Conservation (phyloP, 2,329 filamentous ascomycete species). For the Chaetomiaceae sp. region DNA sequence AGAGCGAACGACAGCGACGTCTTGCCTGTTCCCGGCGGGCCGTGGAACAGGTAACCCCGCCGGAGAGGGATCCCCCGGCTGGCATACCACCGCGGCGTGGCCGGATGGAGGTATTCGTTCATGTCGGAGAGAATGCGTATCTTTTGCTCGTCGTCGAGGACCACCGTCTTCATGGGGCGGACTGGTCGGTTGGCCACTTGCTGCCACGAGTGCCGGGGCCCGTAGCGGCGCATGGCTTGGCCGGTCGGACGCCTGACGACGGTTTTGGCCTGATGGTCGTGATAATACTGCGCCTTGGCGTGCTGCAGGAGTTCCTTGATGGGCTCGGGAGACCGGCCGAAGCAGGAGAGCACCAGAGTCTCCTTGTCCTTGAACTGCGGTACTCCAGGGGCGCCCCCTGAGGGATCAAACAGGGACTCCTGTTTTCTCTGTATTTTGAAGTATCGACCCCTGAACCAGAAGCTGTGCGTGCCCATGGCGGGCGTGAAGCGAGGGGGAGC, state of each 20-base stretch:
- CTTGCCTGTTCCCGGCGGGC: conserved; percentile 71
- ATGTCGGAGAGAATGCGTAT: conserved; percentile 64
- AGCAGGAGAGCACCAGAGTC: conserved; percentile 50
- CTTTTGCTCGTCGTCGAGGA: conserved; percentile 66
- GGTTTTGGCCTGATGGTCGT: conserved; percentile 52
- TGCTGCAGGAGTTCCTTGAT: conserved; percentile 54
- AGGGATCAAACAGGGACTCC: conserved; percentile 39
- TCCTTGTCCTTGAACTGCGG: conserved; percentile 48
- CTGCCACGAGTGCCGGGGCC: conserved; percentile 46
- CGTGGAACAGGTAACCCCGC: conserved; percentile 73
- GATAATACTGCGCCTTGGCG: conserved; percentile 49
- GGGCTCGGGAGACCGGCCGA: conserved; percentile 49
- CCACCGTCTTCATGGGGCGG: conserved; percentile 69
- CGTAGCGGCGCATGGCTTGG: conserved; percentile 44
- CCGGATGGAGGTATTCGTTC: conserved; percentile 71
- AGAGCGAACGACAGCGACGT: conserved; percentile 63
- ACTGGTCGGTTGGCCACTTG: conserved; percentile 60
- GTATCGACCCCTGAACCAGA: conserved; percentile 51
- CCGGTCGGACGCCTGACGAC: conserved; percentile 52
- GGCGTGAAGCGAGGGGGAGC: conserved; percentile 51
- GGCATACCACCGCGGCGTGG: conserved; percentile 68
- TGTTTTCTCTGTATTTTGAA: conserved; percentile 46
- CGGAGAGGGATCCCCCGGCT: conserved; percentile 71
- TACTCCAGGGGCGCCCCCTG: conserved; percentile 30
- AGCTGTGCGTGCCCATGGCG: conserved; percentile 48